Conservation (phyloP, 176 grass and related monocot species). For the Oryza longistaminata region DNA sequence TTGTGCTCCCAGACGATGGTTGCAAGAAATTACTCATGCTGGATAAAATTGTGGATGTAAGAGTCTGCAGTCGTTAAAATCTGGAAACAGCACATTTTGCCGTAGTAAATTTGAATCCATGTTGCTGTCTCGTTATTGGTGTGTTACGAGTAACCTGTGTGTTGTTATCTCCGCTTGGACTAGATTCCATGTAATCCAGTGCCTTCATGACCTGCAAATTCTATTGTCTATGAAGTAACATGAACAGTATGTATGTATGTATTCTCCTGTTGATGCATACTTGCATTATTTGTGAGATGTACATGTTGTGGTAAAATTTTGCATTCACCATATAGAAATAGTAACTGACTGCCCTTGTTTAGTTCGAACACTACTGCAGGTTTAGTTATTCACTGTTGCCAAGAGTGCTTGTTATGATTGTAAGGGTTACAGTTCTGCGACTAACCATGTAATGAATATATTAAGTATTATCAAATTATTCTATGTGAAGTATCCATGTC, state of each 20-base stretch:
- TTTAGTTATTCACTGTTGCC: not conserved
- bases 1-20: too few relatives aligned
- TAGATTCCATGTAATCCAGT: not conserved
- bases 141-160: not conserved
- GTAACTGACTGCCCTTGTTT: not conserved
- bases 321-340: not conserved
- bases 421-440: not conserved
- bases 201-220: not conserved
- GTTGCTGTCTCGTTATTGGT: not conserved
- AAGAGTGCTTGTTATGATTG: not conserved
- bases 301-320: not conserved
- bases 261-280: not conserved
- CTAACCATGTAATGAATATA: constrained; percentile 34
- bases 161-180: not conserved
- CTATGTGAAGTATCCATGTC: not conserved
- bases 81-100: not conserved
- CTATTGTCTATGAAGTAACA: not conserved
- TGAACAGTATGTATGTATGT: not conserved
- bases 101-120: not conserved
- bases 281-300: not conserved
- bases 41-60: too few relatives aligned
- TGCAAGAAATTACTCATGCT: too few relatives aligned
- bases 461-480: constrained; percentile 4
- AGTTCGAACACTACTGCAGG: not conserved
- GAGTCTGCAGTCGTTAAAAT: too few relatives aligned